Base-by-base conservation (phyloP, 2,329 filamentous ascomycete genomes). In the Dichotomopilus funicola region DNA sequence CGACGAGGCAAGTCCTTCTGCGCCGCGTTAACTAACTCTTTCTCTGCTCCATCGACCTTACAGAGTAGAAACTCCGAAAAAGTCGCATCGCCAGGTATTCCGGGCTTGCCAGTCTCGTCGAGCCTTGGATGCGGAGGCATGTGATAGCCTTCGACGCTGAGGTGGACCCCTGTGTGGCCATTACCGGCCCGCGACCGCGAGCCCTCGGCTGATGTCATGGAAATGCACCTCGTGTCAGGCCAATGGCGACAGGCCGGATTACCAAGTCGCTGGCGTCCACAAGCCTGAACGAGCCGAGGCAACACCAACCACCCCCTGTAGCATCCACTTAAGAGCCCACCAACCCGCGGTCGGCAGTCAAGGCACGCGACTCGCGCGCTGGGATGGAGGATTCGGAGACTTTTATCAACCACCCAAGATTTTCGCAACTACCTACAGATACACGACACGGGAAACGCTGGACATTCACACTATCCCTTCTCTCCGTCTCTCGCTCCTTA, bases 141-240 rank as follows among this genome's bases (percentile, higher is more conserved):
- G 60, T 62, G 60, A 62, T 38, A 56, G 55, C 19, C 19, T 27
- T 27, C 19, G 19, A 45, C 33, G 35, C 35, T 49, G 37, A 41
- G n/a, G 34, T n/a, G 12, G 45, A 6, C 13, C 13, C 12, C 13
- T 10, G 27, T 8, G 19, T 38, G 49, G 49, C 46, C 55, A 34
- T 54, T 41, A 49, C 46, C 19, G 33, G 7, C 11, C 11, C 8
- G 34, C 10, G 13, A 13, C 31, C 11, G 5, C 11, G 11, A 44
- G 52, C 36, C 59, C 59, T 59, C 58, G 59, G 60, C 57, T 63
- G 61, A 63, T 63, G 61, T 63, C 61, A 63, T 63, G 57, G 53
- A 27, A 27, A 27, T 27, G 19, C 19, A 27, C 19, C 19, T 27
- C 49, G 38, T 34, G 34, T 31, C 41, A 37, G 31, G 34, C 59